A percentile compares a stretch with the other conserved stretches of the same genome.
phyloP scores from a whole-genome alignment of 768 basidiomycete species.

The Tylopilus plumbeoviolaceoides region DNA sequence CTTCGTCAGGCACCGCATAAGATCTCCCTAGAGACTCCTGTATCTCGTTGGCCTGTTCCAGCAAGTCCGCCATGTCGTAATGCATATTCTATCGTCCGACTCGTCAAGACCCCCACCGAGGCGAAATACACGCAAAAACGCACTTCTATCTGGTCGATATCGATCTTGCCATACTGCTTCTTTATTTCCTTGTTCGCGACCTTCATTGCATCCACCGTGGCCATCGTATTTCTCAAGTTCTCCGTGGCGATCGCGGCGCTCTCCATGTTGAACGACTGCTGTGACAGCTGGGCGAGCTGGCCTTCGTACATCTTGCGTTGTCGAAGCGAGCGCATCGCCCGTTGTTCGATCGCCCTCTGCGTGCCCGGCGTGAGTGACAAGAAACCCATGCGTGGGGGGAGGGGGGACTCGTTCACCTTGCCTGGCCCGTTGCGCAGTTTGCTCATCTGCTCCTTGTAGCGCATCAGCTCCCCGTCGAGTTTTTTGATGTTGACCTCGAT shows the following conservation, averaged over 20 bases:
- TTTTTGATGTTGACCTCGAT: conserved; percentile 98
- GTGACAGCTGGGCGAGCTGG: conserved; percentile 85
- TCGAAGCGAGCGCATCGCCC: conserved; percentile 89
- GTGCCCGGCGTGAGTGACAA: neutral
- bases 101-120: neutral
- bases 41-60: conserved; percentile 97
- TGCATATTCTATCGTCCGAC: conserved; percentile 71
- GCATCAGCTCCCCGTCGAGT: conserved; percentile 85
- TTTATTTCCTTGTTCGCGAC: conserved; percentile 92
- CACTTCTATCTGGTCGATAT: conserved; percentile 98
- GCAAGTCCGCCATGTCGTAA: conserved; percentile 95
- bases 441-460: conserved; percentile 95
- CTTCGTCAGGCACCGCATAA: conserved; percentile 94
- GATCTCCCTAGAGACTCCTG: conserved; percentile 91
- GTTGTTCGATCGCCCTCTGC: conserved; percentile 87
- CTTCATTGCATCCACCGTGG: conserved; percentile 95
- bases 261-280: conserved; percentile 99
- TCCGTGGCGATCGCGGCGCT: conserved; percentile 94
- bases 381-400: neutral
- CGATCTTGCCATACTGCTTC: conserved; percentile 95
- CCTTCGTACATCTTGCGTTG: conserved; percentile 96
- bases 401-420: conserved; percentile 53
- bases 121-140: conserved; percentile 16
- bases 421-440: conserved; percentile 92
- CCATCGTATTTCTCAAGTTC: conserved; percentile 98